Conservation (phyloP, 140 eudicot species). For the Erigeron philadelphicus region DNA sequence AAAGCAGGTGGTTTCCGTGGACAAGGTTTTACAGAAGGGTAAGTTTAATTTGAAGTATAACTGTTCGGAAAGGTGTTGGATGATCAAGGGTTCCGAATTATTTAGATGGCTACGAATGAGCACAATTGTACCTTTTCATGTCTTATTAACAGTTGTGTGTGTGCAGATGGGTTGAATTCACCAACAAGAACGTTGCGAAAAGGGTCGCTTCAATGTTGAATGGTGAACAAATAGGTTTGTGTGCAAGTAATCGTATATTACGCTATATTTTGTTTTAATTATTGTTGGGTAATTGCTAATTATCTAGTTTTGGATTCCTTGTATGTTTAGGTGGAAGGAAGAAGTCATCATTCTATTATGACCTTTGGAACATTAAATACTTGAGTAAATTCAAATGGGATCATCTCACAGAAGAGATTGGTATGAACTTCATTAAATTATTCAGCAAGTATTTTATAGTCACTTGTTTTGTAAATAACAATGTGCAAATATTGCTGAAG, state of each 20-base stretch:
- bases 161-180: constrained; percentile 92
- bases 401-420: constrained; percentile 86
- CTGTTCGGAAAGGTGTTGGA: neutral
- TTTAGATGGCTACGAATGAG: neutral
- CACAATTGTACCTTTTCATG: neutral
- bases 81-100: neutral
- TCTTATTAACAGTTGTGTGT: neutral
- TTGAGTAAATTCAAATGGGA: constrained; percentile 98
- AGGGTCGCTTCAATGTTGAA: constrained; percentile 70
- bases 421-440: constrained; percentile 30
- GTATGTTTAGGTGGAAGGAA: constrained; percentile 74
- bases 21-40: constrained; percentile 83
- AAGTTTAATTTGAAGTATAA: constrained; percentile 15
- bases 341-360: constrained; percentile 79
- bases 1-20: constrained; percentile 80
- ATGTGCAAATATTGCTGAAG: neutral
- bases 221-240: constrained; percentile 84
- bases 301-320: constrained; percentile 20
- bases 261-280: neutral
- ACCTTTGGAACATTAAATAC: constrained; percentile 89
- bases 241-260: neutral
- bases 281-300: neutral
- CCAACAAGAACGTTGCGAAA: constrained; percentile 72
- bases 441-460: neutral
- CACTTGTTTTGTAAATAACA: too few species aligned